A percentile compares a stretch with the other conserved stretches of the same genome.
phyloP scores from a whole-genome alignment of 1,284 basidiomycete genomes.

The Thelephora terrestris region DNA sequence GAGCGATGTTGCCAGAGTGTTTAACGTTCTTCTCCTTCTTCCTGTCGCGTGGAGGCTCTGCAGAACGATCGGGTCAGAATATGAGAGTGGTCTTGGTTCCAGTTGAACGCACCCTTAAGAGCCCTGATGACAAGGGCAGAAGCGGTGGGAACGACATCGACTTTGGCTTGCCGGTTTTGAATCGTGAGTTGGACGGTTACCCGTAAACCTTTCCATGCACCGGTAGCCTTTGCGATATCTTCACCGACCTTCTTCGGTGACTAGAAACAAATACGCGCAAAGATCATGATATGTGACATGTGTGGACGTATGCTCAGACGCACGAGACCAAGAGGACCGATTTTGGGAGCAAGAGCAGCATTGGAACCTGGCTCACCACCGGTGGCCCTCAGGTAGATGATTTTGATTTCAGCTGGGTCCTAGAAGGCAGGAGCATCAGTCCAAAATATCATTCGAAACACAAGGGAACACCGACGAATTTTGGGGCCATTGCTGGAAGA shows the following conservation, averaged over 20 bases:
- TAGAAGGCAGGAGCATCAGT: slow-evolving; percentile 21
- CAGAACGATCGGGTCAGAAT: neutral
- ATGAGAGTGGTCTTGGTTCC: neutral
- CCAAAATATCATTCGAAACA: slow-evolving; percentile 6
- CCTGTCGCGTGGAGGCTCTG: slow-evolving; percentile 97
- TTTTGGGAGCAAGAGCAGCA: slow-evolving; percentile 98
- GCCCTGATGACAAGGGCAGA: slow-evolving; percentile 98
- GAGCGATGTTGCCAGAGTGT: slow-evolving; percentile 90
- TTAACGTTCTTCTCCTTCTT: slow-evolving; percentile 99
- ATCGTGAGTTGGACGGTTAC: slow-evolving; percentile 99
- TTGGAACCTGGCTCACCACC: slow-evolving; percentile 99
- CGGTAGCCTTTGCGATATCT: slow-evolving; percentile 99
- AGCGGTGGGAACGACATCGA: slow-evolving; percentile 95
- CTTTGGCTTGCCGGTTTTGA: slow-evolving; percentile 98
- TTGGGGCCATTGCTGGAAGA: slow-evolving; percentile 55
- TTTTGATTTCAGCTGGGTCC: slow-evolving; percentile 94
- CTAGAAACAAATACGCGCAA: slow-evolving; percentile 31
- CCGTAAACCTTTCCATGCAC: slow-evolving; percentile 98
- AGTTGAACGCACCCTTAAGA: slow-evolving; percentile 71
- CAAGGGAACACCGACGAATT: slow-evolving; percentile 44
- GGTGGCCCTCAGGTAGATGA: slow-evolving; percentile 98
- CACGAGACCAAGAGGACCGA: slow-evolving; percentile 99
- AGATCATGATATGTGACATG: neutral
- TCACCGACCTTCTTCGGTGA: slow-evolving; percentile 99
- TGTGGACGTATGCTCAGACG: slow-evolving; percentile 24